Evolutionary conservation across 164 flowering plant species (phyloP), one percentile per base, ranked within the genome.

Genomic region (Dillenia turbinata): DNA sequence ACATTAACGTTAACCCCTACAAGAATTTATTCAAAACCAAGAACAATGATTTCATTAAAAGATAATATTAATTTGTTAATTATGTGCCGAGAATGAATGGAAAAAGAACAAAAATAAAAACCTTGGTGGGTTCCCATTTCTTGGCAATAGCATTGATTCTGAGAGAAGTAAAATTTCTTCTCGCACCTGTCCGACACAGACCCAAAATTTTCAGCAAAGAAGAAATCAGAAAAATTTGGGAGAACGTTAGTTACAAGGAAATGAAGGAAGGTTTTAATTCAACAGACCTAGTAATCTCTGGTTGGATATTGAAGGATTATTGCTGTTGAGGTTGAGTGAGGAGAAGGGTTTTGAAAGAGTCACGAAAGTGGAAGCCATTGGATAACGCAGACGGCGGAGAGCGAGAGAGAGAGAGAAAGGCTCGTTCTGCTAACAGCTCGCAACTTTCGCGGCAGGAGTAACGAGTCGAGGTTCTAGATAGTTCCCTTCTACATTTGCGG

Each of bases 61-160:
- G 50, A 46, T 10, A 57, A 47, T 6, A 14, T 33, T 56, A 16
- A 59, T 14, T 33, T 33, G 40, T 33, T 33, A 33, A 33, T 33
- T 5, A 5, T 33, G 40, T 33, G n/a, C 16, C 12, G 12, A 15
- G 49, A 47, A 16, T 8, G 44, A 7, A 8, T 15, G 17, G 22
- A 4, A 6, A 57, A 47, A 19, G 9, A 55, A 22, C 10, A 43
- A 48, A 15, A 19, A 0, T 15, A 13, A 46, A 67, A 40, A 92
- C 98, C 92, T 90, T 85, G 5, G 89, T 54, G 52, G 98, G 92
- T 51, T 90, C 98, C 83, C 77, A 82, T 77, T 83, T 83, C 61
- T 44, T 67, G 12, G 88, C 68, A 62, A 82, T 65, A 9, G 93
- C 96, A 49, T 75, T 80, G 57, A 90, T 62, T 79, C 77, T 83